Base-by-base conservation (phyloP, 2,329 filamentous ascomycete species). In the Teratosphaeriaceae sp. region DNA sequence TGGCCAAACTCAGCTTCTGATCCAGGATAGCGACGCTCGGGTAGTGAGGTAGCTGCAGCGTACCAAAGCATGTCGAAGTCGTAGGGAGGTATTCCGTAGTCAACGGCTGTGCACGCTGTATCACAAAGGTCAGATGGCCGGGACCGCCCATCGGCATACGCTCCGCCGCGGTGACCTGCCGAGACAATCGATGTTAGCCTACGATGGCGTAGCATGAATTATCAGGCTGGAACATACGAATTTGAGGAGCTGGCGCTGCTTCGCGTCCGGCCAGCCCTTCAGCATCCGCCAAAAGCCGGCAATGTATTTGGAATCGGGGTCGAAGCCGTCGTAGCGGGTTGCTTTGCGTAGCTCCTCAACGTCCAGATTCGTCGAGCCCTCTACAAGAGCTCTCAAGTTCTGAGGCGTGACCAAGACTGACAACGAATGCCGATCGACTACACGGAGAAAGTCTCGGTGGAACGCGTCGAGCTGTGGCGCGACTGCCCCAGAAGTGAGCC, bases 31-130 rank as follows among this genome's bases (percentile, higher is more conserved):
- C 80, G 58, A 73, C 78, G 29, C 78, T 78, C 42, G 69, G 74
- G 63, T 97, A 98, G 65, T 89, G 82, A 1, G 92, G 92, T 48
- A 98, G 64, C 51, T 94, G 67, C 35, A 98, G 66, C 37, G 85
- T 89, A 1, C 90, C 88, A 67, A 95, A 97, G 65, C 92, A 98
- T 0, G 92, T 98, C 57, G 88, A 84, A 48, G 87, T 90, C 4
- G 85, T 94, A 3, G 92, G 92, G 54, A 98, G 58, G 54, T 67
- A 63, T 48, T 70, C 64, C 52, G 75, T n/a, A 26, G 46, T 74
- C 47, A 75, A 83, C 42, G 80, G 73, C 13, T 85, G 80, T 58
- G 88, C 88, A 56, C 78, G 80, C 64, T 90, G 84, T 33, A 98
- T 75, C 12, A 86, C 78, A 63, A 97, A 97, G 57, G 85, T 81